A percentile compares a stretch with the other conserved stretches of the same genome.
Evolutionary conservation across 2,329 filamentous ascomycete genomes (phyloP).

Genomic region (Aureobasidium namibiae): DNA sequence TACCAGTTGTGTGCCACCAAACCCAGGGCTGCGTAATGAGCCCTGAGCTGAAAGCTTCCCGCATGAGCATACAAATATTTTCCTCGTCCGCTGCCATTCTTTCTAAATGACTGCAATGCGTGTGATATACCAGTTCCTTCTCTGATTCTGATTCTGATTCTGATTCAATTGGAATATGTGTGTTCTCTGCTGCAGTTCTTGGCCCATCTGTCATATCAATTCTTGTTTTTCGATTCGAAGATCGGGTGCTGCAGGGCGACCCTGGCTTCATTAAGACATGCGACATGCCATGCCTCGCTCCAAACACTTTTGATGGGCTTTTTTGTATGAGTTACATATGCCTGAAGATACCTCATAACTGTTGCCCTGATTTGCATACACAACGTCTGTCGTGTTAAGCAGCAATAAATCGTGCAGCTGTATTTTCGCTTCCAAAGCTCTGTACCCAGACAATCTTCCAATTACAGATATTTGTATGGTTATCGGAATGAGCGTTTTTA

Average conservation of each 20-base stretch:
- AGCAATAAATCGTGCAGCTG: no score
- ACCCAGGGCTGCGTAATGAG: background rate
- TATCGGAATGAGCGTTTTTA: no score
- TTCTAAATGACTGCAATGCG: background rate
- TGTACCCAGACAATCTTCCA: background rate
- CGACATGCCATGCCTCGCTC: no score
- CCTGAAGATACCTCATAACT: no score
- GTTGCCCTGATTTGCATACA: no score
- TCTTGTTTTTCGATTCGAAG: no score
- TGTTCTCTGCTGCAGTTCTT: background rate
- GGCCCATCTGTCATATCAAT: background rate
- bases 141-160: background rate
- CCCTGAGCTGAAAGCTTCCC: background rate
- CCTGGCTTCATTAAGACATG: background rate
- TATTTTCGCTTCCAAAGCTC: background rate
- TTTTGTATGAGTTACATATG: background rate
- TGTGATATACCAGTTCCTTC: background rate
- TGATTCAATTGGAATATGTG: background rate
- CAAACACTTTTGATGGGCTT: background rate
- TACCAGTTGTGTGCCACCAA: background rate
- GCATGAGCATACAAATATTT: background rate
- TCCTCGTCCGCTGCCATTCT: background rate
- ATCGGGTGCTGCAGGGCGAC: background rate
- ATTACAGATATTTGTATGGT: no score
- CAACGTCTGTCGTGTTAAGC: no score